Evolutionary conservation across 2,329 filamentous ascomycete species (phyloP).

Genomic region (Trichoderma oligosporum): DNA sequence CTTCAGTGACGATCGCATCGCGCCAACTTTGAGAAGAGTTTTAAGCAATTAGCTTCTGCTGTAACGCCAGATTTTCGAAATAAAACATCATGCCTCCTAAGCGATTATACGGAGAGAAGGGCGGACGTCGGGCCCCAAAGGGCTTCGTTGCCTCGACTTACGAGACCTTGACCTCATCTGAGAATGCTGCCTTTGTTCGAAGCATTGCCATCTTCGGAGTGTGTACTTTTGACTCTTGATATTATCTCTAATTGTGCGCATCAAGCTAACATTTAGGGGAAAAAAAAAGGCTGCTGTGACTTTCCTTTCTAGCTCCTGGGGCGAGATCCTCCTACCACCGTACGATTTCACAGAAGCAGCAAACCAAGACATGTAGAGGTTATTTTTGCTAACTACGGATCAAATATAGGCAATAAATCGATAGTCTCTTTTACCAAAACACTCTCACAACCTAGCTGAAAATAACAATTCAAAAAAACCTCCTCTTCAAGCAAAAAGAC

Average conservation of each 20-base stretch:
- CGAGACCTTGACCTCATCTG: slow-evolving; percentile 59
- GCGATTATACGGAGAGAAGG: slow-evolving; percentile 51
- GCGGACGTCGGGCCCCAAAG: slow-evolving; percentile 39
- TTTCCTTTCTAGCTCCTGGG: slow-evolving; percentile 64
- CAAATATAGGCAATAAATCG: slow-evolving; percentile 5
- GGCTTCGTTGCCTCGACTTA: slow-evolving; percentile 58
- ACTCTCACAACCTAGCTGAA: neutral
- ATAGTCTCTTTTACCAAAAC: neutral
- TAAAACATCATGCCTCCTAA: slow-evolving; percentile 58
- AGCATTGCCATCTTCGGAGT: slow-evolving; percentile 67
- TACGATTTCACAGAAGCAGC: too few species aligned
- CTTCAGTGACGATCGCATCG: slow-evolving; percentile 15
- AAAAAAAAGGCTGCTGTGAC: slow-evolving; percentile 56
- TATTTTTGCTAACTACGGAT: neutral
- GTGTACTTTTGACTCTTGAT: slow-evolving; percentile 35
- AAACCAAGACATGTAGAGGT: too few species aligned
- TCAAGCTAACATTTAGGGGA: slow-evolving; percentile 18
- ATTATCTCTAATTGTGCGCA: neutral
- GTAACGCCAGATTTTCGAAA: neutral
- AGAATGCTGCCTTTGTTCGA: slow-evolving; percentile 66
- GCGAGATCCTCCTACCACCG: slow-evolving; percentile 65
- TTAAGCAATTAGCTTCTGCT: neutral
- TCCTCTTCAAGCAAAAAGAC: neutral
- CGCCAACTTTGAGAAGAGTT: slow-evolving; percentile 8
- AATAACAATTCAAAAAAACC: neutral